phyloP scores from a whole-genome alignment of 805 yeast genomes.

The Saccharomyces eubayanus region DNA sequence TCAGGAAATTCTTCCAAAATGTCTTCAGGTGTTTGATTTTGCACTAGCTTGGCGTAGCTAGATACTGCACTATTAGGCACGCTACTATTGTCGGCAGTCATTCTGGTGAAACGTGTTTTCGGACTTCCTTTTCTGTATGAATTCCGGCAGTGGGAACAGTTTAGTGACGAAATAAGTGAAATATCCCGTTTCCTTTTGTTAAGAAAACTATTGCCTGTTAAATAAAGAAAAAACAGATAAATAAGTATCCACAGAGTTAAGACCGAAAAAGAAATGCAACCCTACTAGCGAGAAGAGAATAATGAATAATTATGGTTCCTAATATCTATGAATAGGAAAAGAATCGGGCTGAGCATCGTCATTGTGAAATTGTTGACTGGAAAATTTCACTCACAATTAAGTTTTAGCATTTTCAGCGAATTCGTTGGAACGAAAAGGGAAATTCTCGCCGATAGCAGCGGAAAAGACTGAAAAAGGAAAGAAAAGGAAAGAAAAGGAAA shows the following conservation, averaged over 20 bases:
- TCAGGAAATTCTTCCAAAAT: conserved; percentile 57
- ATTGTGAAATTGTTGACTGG: not conserved
- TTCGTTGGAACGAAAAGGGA: not conserved
- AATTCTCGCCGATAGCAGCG: not conserved
- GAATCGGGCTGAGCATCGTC: not conserved
- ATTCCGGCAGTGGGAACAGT: not conserved
- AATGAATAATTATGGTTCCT: not conserved
- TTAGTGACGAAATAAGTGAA: not conserved
- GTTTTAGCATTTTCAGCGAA: not conserved
- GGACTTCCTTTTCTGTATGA: not conserved
- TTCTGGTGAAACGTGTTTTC: not conserved
- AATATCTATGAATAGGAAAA: not conserved
- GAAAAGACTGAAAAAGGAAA: not conserved
- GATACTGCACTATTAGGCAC: conserved; percentile 7
- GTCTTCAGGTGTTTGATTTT: conserved; percentile 39
- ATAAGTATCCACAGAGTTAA: not conserved
- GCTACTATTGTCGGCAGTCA: not conserved
- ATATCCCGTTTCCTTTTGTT: not conserved
- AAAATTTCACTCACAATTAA: not conserved
- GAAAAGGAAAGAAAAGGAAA: not conserved
- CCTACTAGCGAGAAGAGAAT: not conserved
- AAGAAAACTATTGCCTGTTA: not conserved
- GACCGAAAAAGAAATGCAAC: not conserved
- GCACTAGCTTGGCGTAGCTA: conserved; percentile 46
- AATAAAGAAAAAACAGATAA: not conserved